Conservation (phyloP, 805 yeast genomes). For the Candida montana region DNA sequence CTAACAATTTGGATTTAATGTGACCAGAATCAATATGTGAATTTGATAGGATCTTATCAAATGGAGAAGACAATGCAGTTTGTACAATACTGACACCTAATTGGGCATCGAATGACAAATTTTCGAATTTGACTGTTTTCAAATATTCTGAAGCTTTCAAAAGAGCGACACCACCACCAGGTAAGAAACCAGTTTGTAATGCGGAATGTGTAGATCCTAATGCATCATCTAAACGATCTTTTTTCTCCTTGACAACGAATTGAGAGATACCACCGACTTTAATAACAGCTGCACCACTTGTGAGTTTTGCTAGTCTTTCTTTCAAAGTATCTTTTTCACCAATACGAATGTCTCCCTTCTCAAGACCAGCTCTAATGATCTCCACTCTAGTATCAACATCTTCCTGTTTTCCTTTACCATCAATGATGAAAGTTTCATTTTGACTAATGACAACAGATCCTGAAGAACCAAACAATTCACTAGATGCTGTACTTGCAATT, state of each 20-base stretch:
- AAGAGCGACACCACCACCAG: slow-evolving; percentile 99
- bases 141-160: slow-evolving; percentile 82
- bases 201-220: slow-evolving; percentile 98
- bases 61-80: slow-evolving; percentile 92
- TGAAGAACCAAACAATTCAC: slow-evolving; percentile 84
- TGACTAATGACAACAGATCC: slow-evolving; percentile 90
- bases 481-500: slow-evolving; percentile 91
- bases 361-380: slow-evolving; percentile 81
- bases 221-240: slow-evolving; percentile 98
- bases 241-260: slow-evolving; percentile 98
- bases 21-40: slow-evolving; percentile 98
- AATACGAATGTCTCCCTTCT: slow-evolving; percentile 69
- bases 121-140: slow-evolving; percentile 63
- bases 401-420: slow-evolving; percentile 87
- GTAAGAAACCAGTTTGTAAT: slow-evolving; percentile 95
- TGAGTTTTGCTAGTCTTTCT: slow-evolving; percentile 93
- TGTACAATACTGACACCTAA: slow-evolving; percentile 92
- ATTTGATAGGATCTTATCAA: slow-evolving; percentile 89
- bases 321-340: slow-evolving; percentile 94
- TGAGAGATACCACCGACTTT: slow-evolving; percentile 97
- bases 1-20: slow-evolving; percentile 47
- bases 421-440: slow-evolving; percentile 90
- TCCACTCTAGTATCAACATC: slow-evolving; percentile 82
- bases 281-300: slow-evolving; percentile 98
- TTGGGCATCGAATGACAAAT: slow-evolving; percentile 81